Evolutionary conservation across 23 red algal species (phyloP).

Genomic region (Gracilaria gracilis): DNA sequence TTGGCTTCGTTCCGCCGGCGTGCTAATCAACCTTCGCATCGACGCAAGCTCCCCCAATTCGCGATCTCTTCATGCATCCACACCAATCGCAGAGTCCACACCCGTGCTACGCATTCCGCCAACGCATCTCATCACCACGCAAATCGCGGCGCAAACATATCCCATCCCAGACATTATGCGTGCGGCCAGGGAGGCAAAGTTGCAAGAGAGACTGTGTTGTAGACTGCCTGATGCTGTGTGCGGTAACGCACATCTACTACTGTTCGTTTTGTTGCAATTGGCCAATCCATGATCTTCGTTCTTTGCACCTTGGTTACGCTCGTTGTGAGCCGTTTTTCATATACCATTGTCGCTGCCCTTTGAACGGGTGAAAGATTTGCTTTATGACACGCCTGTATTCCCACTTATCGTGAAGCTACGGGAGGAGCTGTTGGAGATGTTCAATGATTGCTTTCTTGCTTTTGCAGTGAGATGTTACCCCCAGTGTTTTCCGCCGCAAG

Average conservation of each 20-base stretch:
- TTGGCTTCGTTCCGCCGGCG: not conserved
- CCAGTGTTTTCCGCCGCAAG: not conserved
- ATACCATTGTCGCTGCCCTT: conserved; percentile 4
- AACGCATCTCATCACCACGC: not conserved
- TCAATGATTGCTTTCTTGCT: conserved; percentile 29
- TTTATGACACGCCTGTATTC: conserved; percentile 27
- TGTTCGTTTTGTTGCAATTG: conserved; percentile 41
- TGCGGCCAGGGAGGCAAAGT: not conserved
- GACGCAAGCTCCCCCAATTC: not conserved
- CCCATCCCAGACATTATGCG: conserved; percentile 20
- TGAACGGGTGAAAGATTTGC: conserved; percentile 5
- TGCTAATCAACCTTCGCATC: not conserved
- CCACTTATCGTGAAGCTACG: conserved; percentile 23
- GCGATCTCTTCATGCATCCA: not conserved
- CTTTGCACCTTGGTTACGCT: conserved; percentile 19
- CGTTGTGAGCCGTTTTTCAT: conserved; percentile 6
- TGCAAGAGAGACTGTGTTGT: conserved; percentile 3
- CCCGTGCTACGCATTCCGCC: conserved; percentile 6
- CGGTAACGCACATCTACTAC: conserved; percentile 29
- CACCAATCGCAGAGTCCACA: not conserved
- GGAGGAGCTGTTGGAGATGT: conserved; percentile 45
- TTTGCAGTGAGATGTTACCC: conserved; percentile 13
- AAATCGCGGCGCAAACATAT: not conserved
- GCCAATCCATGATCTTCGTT: not conserved
- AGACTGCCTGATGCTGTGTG: conserved; percentile 34